These are phyloP conservation scores for Amanita subjunquillea DNA, from an alignment of 768 basidiomycete genomes.

Conservation along the genomic window DNA sequence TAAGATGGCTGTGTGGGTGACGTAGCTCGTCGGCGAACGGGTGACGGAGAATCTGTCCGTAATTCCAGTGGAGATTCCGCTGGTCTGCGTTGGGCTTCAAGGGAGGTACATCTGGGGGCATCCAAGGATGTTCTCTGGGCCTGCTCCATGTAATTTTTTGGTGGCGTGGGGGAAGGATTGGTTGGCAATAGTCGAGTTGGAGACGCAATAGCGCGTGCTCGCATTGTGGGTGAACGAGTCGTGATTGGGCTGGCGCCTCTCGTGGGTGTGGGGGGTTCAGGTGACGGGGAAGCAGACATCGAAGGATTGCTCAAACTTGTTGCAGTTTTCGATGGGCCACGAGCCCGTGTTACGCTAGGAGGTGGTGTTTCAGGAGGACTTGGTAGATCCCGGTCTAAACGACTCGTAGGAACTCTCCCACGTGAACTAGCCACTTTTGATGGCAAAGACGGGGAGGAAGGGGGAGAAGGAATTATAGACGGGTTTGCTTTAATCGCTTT, in stretches of 20 bases:
- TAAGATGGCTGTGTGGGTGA: conserved; percentile 41
- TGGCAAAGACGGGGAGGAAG: conserved; percentile 12
- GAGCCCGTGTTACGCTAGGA: conserved; percentile 27
- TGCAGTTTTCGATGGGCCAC: conserved; percentile 21
- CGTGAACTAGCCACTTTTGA: conserved; percentile 18
- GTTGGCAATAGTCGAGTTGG: conserved; percentile 1
- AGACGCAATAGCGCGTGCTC: background rate
- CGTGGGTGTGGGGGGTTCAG: conserved; percentile 25
- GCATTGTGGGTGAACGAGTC: conserved; percentile 1
- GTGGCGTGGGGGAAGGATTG: conserved; percentile 8
- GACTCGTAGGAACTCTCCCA: conserved; percentile 27
- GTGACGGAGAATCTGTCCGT: conserved; percentile 32
- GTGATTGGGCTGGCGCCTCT: conserved; percentile 25
- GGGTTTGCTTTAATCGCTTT: conserved; percentile 21
- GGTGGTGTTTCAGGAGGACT: conserved; percentile 40
- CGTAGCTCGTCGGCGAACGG: conserved; percentile 31
- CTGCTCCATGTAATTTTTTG: conserved; percentile 27
- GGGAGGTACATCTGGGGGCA: conserved; percentile 6
- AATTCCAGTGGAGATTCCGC: conserved; percentile 5
- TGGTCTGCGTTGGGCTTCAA: background rate
- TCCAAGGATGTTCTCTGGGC: conserved; percentile 21
- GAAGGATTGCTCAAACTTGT: conserved; percentile 33
- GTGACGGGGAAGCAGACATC: conserved; percentile 18
- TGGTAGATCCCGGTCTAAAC: conserved; percentile 21
- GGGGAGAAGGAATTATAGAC: conserved; percentile 13